Base-by-base conservation (phyloP, 495 filamentous ascomycete species). In the Cairneyella variabilis region DNA sequence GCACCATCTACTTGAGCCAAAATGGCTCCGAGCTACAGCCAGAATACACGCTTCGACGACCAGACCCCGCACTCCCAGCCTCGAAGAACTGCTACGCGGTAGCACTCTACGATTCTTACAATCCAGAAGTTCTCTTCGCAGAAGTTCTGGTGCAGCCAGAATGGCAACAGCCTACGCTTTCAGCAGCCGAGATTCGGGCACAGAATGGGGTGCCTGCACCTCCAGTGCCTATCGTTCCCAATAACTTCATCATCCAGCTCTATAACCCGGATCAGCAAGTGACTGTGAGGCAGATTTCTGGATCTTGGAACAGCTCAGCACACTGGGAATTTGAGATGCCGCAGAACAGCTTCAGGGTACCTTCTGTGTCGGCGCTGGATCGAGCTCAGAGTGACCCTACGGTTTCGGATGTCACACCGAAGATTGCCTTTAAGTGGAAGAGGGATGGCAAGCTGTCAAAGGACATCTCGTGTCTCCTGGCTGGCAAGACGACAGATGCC, bases 281-380 rank as follows among this genome's bases (percentile, higher is more conserved):
- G 23, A 49, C 71, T 0, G 75, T 97, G 38, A 82, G 76, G 64
- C 79, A 88, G 65, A 79, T 87, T 52, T 72, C 82, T 37, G 86
- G 86, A 47, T 77, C 81, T 46, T 95, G 89, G 88, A 88, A 84
- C 59, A 83, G 82, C 42, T 84, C 82, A 22, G 81, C 88, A 20
- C 78, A 77, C 43, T 98, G 91, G 83, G 88, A 91, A 51, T 98
- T 98, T 67, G 88, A 91, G 63, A 84, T 98, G 74, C 93, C 93
- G 0, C 84, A 91, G 63, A 82, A 82, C 48, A 86, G 83, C 38
- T 98, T 98, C 66, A 77, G 85, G 3, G 77, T 83, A 48, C 93
- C 93, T 0, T 91, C 87, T 0, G 69, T 74, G 0, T 90, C 88
- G 9, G 76, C 75, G 26, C 68, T 98, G 1, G 93, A 98, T 68